phyloP scores from a whole-genome alignment of 2,329 filamentous ascomycete species.

The Pseudogymnoascus verrucosus region DNA sequence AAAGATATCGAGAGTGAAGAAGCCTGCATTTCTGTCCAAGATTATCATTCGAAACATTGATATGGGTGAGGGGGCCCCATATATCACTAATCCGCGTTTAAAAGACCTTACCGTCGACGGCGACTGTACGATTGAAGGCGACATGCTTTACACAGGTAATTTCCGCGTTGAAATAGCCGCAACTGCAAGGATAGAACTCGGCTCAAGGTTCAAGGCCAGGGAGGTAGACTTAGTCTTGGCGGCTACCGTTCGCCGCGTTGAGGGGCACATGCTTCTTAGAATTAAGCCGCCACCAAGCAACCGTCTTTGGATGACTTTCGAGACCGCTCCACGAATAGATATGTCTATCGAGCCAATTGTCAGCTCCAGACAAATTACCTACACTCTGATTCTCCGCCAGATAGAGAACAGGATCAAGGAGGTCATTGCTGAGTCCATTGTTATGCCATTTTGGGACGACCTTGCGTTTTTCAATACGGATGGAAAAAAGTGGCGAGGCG shows the following conservation, averaged over 20 bases:
- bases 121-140: slow-evolving; percentile 77
- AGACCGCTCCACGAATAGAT: slow-evolving; percentile 87
- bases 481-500: slow-evolving; percentile 71
- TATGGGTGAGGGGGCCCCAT: slow-evolving; percentile 78
- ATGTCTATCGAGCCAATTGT: slow-evolving; percentile 94
- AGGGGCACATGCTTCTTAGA: slow-evolving; percentile 76
- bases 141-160: slow-evolving; percentile 82
- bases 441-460: slow-evolving; percentile 94
- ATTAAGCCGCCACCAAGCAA: slow-evolving; percentile 96
- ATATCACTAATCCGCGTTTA: slow-evolving; percentile 79
- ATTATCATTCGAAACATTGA: slow-evolving; percentile 77
- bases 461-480: slow-evolving; percentile 80
- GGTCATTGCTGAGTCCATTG: slow-evolving; percentile 84
- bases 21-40: slow-evolving; percentile 79
- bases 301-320: slow-evolving; percentile 90
- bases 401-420: slow-evolving; percentile 95
- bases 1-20: slow-evolving; percentile 90
- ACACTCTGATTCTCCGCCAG: slow-evolving; percentile 80
- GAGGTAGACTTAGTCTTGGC: slow-evolving; percentile 87
- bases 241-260: slow-evolving; percentile 73
- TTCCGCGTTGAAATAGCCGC: slow-evolving; percentile 85
- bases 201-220: slow-evolving; percentile 76
- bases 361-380: slow-evolving; percentile 90
- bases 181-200: slow-evolving; percentile 87
- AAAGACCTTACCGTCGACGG: slow-evolving; percentile 88